These are phyloP conservation scores for Rhynchosporium agropyri DNA, from an alignment of 2,329 filamentous ascomycete species.

Conservation along the genomic window DNA sequence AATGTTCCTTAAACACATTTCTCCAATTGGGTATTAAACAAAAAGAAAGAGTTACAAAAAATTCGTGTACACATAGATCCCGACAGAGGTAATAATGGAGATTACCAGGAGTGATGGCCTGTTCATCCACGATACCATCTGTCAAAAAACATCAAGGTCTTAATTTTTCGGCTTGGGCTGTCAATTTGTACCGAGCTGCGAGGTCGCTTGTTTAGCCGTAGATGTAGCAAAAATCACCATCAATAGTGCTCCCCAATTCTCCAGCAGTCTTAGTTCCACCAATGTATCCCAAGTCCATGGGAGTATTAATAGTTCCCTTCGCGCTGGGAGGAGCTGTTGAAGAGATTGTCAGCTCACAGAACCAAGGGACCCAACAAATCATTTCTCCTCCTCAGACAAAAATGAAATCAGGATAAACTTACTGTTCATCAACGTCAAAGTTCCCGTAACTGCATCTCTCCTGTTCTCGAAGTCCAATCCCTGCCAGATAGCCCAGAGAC, in stretches of 20 bases:
- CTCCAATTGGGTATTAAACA: no score
- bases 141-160: no score
- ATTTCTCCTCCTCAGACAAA: no score
- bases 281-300: not conserved
- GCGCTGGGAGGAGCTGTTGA: not conserved
- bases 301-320: constrained; percentile 42
- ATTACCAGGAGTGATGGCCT: no score
- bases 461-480: not conserved
- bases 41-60: no score
- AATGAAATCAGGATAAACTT: not conserved
- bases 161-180: no score
- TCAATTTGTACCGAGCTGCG: not conserved
- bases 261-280: not conserved
- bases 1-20: no score
- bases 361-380: not conserved
- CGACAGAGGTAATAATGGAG: no score
- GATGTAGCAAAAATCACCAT: constrained; percentile 7
- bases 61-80: no score
- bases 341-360: not conserved
- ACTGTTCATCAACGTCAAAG: constrained; percentile 7
- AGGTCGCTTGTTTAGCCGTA: not conserved
- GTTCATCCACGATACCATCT: no score
- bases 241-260: constrained; percentile 1
- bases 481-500: constrained; percentile 9
- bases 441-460: not conserved